Conservation (phyloP, 805 yeast genomes). For the Starmerella davenportii region DNA sequence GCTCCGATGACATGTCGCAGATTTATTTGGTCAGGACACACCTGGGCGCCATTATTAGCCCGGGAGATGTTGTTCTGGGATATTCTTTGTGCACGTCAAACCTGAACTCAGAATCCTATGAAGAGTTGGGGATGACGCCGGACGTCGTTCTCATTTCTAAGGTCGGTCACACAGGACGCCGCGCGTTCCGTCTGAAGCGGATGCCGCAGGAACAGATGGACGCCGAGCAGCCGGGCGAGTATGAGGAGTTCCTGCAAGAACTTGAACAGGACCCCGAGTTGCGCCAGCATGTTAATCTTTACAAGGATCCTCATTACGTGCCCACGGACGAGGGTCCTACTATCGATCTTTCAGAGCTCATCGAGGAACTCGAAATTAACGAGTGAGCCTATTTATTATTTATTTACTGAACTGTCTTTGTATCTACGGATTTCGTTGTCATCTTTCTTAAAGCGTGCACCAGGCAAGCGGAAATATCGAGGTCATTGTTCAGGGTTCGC, state of each 20-base stretch:
- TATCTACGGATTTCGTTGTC: no score
- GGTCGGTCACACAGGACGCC: conserved; percentile 46
- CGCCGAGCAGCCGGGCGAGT: conserved; percentile 72
- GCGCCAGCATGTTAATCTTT: conserved; percentile 75
- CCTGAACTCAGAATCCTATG: conserved; percentile 33
- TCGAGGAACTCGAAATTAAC: conserved; percentile 64
- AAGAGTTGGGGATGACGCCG: conserved; percentile 34
- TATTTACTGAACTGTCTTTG: not conserved
- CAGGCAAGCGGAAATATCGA: no score
- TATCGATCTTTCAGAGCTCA: conserved; percentile 74
- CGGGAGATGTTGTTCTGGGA: conserved; percentile 85
- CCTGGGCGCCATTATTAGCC: conserved; percentile 76
- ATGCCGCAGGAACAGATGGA: conserved; percentile 72
- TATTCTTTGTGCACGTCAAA: conserved; percentile 66
- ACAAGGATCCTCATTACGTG: conserved; percentile 35
- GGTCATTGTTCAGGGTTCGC: no score
- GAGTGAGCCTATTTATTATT: conserved; percentile 27
- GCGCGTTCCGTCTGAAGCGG: conserved; percentile 89
- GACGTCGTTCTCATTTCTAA: conserved; percentile 84
- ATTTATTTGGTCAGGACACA: conserved; percentile 69
- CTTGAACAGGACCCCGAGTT: conserved; percentile 92
- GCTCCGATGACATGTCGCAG: conserved; percentile 62
- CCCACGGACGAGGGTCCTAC: conserved; percentile 58
- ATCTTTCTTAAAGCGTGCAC: no score
- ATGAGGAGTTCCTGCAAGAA: conserved; percentile 88